Conservation (phyloP, 768 basidiomycete genomes). For the Russula compacta region DNA sequence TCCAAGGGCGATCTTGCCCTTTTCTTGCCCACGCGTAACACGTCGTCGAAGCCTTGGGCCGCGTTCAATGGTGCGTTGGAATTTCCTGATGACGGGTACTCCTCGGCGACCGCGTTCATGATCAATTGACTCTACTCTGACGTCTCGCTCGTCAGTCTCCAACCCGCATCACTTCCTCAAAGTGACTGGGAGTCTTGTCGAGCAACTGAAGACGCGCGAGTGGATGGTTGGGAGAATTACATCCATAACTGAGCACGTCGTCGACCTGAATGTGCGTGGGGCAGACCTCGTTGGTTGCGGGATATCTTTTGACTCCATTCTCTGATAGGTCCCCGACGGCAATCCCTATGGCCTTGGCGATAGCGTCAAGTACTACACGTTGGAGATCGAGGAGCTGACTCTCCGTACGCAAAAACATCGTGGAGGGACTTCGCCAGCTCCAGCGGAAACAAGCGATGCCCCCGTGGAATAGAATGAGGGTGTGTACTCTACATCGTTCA, state of each 20-base stretch:
- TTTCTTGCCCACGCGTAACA: constrained; percentile 68
- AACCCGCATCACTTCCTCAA: constrained; percentile 96
- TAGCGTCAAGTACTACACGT: constrained; percentile 86
- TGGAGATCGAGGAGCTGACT: constrained; percentile 89
- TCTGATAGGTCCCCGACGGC: constrained; percentile 56
- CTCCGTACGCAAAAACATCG: constrained; percentile 32
- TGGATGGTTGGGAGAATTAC: constrained; percentile 93
- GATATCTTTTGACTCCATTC: constrained; percentile 6
- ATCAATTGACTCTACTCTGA: too few relatives aligned
- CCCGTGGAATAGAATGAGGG: not conserved
- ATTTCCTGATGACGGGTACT: not conserved
- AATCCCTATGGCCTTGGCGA: constrained; percentile 83
- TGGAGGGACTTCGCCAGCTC: not conserved
- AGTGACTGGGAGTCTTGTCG: constrained; percentile 71
- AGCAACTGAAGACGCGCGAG: constrained; percentile 82
- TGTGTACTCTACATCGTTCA: not conserved
- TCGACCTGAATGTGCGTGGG: constrained; percentile 50
- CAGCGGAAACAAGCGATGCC: not conserved
- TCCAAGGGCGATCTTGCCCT: constrained; percentile 88
- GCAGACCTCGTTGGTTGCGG: not conserved
- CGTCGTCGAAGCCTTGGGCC: constrained; percentile 77
- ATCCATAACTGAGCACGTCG: constrained; percentile 77
- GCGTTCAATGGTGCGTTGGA: constrained; percentile 79
- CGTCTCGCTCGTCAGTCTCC: constrained; percentile 48
- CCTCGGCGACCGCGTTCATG: not conserved